Percentiles rank a stretch among this genome's conserved stretches.
Evolutionary conservation across 441 rosid species (phyloP).

Genomic region (Corymbia citriodora): DNA sequence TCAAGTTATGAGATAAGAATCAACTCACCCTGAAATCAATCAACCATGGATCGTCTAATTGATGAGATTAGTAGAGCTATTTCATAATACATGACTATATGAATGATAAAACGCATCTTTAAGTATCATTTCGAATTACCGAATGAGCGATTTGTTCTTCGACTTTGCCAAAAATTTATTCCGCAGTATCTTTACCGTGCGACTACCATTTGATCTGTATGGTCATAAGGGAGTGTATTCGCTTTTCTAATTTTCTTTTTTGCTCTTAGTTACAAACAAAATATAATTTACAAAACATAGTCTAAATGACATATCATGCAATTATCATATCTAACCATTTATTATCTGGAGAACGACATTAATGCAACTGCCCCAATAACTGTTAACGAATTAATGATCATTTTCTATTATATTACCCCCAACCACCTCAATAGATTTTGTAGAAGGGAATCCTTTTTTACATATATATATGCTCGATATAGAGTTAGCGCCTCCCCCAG

Average conservation of each 20-base stretch:
- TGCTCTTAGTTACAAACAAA: neutral
- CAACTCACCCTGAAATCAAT: fast-evolving
- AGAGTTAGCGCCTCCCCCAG: neutral
- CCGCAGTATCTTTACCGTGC: neutral
- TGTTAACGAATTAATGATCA: neutral
- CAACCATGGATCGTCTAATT: fast-evolving
- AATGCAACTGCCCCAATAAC: neutral
- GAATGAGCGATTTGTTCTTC: neutral
- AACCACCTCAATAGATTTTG: neutral
- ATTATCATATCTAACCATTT: neutral
- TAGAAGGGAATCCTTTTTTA: neutral
- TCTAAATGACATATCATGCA: neutral
- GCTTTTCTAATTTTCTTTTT: neutral
- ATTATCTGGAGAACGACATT: neutral
- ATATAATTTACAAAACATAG: neutral
- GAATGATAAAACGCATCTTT: neutral
- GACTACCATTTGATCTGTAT: neutral
- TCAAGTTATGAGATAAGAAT: fast-evolving
- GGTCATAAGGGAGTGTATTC: neutral
- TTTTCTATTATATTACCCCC: neutral
- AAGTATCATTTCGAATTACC: neutral
- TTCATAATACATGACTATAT: neutral
- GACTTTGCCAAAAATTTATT: neutral
- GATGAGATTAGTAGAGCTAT: neutral
- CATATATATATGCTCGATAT: too few relatives aligned